Evolutionary conservation across 768 basidiomycete genomes (phyloP).

Genomic region (Cystofilobasidium capitatum): DNA sequence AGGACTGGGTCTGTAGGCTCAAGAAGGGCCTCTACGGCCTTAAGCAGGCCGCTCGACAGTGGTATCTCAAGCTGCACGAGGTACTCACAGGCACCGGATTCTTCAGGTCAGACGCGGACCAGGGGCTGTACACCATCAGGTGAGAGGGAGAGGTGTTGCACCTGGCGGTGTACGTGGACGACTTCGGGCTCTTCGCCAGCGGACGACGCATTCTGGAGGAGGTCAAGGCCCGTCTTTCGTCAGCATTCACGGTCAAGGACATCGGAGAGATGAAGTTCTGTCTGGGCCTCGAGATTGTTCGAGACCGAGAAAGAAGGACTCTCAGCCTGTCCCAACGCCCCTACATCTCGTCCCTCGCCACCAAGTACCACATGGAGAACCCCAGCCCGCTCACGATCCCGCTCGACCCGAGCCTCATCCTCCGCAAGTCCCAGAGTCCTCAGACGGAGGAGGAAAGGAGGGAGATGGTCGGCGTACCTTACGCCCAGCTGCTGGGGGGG

Average conservation of each 20-base stretch:
- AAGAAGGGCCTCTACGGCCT: slow-evolving; percentile 24
- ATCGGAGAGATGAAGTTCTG: slow-evolving; percentile 11
- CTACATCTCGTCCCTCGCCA: slow-evolving; percentile 1
- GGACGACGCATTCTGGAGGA: background rate
- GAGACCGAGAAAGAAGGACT: slow-evolving; percentile 2
- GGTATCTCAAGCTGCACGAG: slow-evolving; percentile 6
- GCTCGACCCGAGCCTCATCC: background rate
- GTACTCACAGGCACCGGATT: slow-evolving; percentile 13
- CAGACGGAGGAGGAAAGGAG: background rate
- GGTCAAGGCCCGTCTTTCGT: slow-evolving; percentile 5
- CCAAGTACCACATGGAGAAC: background rate
- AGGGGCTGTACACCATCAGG: slow-evolving; percentile 8
- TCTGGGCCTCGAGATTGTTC: slow-evolving; percentile 12
- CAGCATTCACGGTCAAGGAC: slow-evolving; percentile 16
- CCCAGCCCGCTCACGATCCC: background rate
- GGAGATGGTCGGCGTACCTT: background rate
- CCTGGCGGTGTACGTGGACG: no score
- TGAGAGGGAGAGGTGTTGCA: no score
- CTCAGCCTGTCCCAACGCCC: slow-evolving; percentile 10
- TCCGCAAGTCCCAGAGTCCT: background rate
- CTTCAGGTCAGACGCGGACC: background rate
- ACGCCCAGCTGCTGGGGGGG: background rate
- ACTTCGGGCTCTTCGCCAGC: slow-evolving; percentile 17
- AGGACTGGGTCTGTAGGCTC: slow-evolving; percentile 7
- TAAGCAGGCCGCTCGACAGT: slow-evolving; percentile 22